phyloP scores from a whole-genome alignment of 129 eudicot genomes.

The Artemisia tridentata region DNA sequence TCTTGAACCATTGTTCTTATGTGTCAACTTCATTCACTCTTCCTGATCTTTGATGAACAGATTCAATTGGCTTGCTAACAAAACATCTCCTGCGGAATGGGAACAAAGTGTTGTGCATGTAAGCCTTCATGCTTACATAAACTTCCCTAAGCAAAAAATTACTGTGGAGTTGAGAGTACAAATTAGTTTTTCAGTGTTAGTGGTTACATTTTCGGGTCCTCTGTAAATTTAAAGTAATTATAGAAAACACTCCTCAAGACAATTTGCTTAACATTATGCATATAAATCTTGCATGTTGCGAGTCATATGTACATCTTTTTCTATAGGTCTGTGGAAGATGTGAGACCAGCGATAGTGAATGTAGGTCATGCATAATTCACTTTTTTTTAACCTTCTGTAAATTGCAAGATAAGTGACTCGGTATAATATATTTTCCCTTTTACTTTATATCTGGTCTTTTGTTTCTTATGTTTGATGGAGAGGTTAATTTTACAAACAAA shows the following conservation, averaged over 20 bases:
- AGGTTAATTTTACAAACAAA: too few species aligned
- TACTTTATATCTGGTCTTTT: too few species aligned
- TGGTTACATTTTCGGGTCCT: slow-evolving; percentile 5
- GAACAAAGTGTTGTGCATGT: not conserved
- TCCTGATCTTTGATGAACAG: not conserved
- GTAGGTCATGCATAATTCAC: too few species aligned
- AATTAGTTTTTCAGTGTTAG: slow-evolving; percentile 3
- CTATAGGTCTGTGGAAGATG: too few species aligned
- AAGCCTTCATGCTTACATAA: slow-evolving; percentile 6
- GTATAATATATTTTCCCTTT: too few species aligned
- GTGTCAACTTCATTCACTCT: not conserved
- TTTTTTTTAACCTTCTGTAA: too few species aligned
- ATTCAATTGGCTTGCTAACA: slow-evolving; percentile 12
- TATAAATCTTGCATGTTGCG: not conserved
- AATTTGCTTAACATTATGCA: not conserved
- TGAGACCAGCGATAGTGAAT: too few species aligned
- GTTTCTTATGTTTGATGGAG: too few species aligned
- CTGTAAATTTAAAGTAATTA: slow-evolving; percentile 8
- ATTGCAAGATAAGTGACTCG: too few species aligned
- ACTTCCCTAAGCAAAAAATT: not conserved
- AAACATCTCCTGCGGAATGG: not conserved
- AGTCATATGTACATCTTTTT: too few species aligned
- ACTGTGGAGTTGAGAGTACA: not conserved
- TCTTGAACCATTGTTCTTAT: not conserved
- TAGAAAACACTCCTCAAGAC: not conserved